A percentile compares a stretch with the other conserved stretches of the same genome.
Evolutionary conservation across 495 filamentous ascomycete genomes (phyloP).

Genomic region (Thozetella sp.): DNA sequence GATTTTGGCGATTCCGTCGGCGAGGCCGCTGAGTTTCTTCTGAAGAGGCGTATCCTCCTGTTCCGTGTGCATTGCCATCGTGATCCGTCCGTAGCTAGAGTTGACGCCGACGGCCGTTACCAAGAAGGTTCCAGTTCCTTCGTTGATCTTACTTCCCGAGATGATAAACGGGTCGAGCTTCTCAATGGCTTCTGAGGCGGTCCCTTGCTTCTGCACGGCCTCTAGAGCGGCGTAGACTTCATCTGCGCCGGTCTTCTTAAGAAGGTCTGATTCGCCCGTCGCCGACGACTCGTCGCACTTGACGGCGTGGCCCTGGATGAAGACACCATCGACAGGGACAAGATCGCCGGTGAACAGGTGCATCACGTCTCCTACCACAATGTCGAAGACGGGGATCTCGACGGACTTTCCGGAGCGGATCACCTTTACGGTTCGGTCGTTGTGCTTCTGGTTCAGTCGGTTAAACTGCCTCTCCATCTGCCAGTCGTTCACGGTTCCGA

Average conservation of each 20-base stretch:
- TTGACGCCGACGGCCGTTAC: slow-evolving; percentile 86
- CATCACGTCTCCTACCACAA: slow-evolving; percentile 74
- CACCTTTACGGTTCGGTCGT: slow-evolving; percentile 79
- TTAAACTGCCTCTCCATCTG: slow-evolving; percentile 84
- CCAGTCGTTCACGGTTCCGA: slow-evolving; percentile 77
- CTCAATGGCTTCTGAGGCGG: slow-evolving; percentile 56
- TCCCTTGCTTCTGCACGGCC: slow-evolving; percentile 35
- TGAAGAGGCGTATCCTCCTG: slow-evolving; percentile 91
- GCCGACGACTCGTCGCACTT: slow-evolving; percentile 85
- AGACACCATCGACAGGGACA: slow-evolving; percentile 75
- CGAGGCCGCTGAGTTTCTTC: slow-evolving; percentile 84
- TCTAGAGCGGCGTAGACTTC: slow-evolving; percentile 81
- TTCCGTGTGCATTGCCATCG: slow-evolving; percentile 91
- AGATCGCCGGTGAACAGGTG: slow-evolving; percentile 74
- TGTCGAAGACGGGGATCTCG: slow-evolving; percentile 71
- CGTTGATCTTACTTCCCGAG: slow-evolving; percentile 88
- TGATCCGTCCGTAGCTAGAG: slow-evolving; percentile 86
- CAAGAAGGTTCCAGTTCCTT: slow-evolving; percentile 86
- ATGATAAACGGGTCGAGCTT: slow-evolving; percentile 95
- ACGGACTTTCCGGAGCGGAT: slow-evolving; percentile 74
- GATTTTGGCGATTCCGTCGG: slow-evolving; percentile 90
- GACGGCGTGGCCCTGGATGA: slow-evolving; percentile 70
- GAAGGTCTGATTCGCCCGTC: slow-evolving; percentile 81
- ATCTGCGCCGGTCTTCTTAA: slow-evolving; percentile 71
- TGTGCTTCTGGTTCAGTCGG: slow-evolving; percentile 75